Conservation (phyloP, 352 stramenopile genomes). For the Paralagenidium karlingii region DNA sequence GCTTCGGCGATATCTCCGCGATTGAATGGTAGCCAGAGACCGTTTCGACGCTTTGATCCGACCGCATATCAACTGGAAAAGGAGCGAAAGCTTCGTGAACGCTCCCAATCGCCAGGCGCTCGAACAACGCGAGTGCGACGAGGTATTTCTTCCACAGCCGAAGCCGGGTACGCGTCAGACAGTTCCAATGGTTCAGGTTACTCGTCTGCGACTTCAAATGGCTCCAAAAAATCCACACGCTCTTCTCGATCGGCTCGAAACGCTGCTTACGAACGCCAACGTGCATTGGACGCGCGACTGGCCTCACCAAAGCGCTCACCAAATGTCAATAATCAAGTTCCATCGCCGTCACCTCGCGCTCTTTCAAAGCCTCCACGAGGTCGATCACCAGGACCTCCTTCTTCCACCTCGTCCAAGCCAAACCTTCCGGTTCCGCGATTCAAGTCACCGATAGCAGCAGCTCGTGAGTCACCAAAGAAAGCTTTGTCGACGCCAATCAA, state of each 20-base stretch:
- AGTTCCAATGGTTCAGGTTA: conserved; percentile 43
- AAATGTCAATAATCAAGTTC: too few species aligned
- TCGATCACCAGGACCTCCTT: neutral
- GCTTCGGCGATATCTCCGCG: too few species aligned
- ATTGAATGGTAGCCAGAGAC: too few species aligned
- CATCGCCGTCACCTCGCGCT: too few species aligned
- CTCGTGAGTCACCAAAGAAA: neutral
- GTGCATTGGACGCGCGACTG: conserved; percentile 33
- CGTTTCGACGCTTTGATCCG: conserved; percentile 62
- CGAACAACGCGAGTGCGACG: neutral
- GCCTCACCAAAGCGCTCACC: conserved; percentile 30
- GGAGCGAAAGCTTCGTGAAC: conserved; percentile 14
- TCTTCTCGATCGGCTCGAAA: conserved; percentile 23
- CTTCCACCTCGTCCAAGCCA: neutral
- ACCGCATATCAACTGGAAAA: conserved; percentile 73
- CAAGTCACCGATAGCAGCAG: neutral
- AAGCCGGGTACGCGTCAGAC: conserved; percentile 43
- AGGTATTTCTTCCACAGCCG: neutral
- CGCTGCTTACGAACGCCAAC: conserved; percentile 34
- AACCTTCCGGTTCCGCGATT: too few species aligned
- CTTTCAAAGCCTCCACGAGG: conserved; percentile 1
- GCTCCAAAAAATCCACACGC: conserved; percentile 27
- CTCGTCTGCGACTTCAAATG: conserved; percentile 40
- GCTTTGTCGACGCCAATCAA: too few species aligned
- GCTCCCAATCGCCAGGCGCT: conserved; percentile 2